phyloP scores from a whole-genome alignment of 1,139 yeast species.

The Suzukiozyma palmioleophila region DNA sequence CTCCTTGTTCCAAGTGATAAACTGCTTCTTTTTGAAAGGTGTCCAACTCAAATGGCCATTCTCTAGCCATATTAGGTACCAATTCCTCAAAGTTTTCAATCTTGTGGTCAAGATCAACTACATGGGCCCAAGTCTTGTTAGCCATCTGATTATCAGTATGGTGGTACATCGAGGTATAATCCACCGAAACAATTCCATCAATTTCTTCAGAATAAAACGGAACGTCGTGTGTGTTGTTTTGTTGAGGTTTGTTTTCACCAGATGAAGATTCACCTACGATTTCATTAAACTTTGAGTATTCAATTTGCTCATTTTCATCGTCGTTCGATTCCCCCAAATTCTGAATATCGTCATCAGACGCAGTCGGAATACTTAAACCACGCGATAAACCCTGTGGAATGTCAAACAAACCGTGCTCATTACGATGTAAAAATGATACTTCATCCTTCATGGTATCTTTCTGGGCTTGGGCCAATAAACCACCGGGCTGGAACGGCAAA shows the following conservation, averaged over 20 bases:
- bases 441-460: constrained; percentile 25
- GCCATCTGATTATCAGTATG: constrained; percentile 25
- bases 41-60: constrained; percentile 91
- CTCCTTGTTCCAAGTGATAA: constrained; percentile 93
- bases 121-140: constrained; percentile 87
- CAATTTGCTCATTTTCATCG: constrained; percentile 16
- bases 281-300: background rate
- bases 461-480: constrained; percentile 43
- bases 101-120: constrained; percentile 80
- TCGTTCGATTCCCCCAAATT: constrained; percentile 18
- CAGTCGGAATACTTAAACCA: constrained; percentile 45
- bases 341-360: constrained; percentile 9
- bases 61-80: constrained; percentile 89
- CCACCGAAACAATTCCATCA: constrained; percentile 74
- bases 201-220: constrained; percentile 46
- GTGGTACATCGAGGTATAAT: constrained; percentile 29
- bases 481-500: constrained; percentile 94
- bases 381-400: constrained; percentile 78
- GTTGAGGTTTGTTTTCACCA: background rate
- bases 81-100: constrained; percentile 81
- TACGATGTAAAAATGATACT: constrained; percentile 55
- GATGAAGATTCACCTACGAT: background rate
- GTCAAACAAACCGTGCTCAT: constrained; percentile 71
- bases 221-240: constrained; percentile 6
- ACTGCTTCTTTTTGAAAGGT: constrained; percentile 96